Evolutionary conservation across 177 flowering plant species (phyloP).

Genomic region (Vitis hybrid): DNA sequence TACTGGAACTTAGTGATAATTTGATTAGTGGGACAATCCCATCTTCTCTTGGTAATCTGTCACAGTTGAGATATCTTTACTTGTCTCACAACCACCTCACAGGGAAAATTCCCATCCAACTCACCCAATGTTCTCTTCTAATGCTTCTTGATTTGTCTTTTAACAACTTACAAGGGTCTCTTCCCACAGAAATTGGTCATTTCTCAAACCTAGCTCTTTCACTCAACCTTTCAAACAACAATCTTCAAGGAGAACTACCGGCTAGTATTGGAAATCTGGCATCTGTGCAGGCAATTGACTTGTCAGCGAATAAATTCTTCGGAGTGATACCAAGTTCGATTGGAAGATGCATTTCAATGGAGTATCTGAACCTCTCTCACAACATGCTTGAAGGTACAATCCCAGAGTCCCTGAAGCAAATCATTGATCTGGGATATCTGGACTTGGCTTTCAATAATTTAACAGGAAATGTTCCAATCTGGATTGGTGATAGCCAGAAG

Average conservation of each 20-base stretch:
- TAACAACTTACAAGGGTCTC: slow-evolving; percentile 3
- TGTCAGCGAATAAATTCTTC: neutral
- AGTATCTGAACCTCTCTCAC: slow-evolving; percentile 6
- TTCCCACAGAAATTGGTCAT: neutral
- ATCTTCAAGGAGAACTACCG: neutral
- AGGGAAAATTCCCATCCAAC: slow-evolving; percentile 3
- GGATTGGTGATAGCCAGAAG: slow-evolving; percentile 3
- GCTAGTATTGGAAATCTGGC: neutral
- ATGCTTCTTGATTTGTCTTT: slow-evolving; percentile 15
- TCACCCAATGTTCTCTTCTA: slow-evolving; percentile 1
- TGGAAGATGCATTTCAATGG: slow-evolving; percentile 8
- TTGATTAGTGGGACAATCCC: slow-evolving; percentile 7
- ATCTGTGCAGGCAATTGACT: neutral
- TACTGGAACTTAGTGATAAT: slow-evolving; percentile 2
- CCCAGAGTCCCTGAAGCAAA: slow-evolving; percentile 8
- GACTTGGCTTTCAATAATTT: slow-evolving; percentile 12
- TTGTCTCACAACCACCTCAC: neutral
- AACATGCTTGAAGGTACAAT: slow-evolving; percentile 14
- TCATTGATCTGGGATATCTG: slow-evolving; percentile 1
- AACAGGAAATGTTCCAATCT: slow-evolving; percentile 9
- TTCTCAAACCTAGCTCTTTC: slow-evolving; percentile 4
- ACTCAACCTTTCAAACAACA: slow-evolving; percentile 2
- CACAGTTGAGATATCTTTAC: neutral
- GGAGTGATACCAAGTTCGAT: slow-evolving; percentile 5
- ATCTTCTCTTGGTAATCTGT: slow-evolving; percentile 8